phyloP scores from a whole-genome alignment of 257 asterid genomes.

The Nicotiana obtusifolia region DNA sequence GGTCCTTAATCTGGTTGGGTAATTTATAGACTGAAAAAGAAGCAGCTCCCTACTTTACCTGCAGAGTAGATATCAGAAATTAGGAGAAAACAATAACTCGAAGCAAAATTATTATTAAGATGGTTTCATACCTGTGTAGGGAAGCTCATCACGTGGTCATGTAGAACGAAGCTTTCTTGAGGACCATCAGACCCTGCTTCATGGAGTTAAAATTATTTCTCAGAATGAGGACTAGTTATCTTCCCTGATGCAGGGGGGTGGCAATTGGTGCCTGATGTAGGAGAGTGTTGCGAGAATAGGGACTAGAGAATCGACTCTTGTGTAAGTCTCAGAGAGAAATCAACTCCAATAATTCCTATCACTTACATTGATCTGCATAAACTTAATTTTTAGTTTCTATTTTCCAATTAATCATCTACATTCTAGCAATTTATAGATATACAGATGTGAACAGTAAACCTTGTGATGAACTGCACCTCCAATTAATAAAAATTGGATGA shows the following conservation, averaged over 20 bases:
- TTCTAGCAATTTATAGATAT: not conserved
- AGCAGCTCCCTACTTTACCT: not conserved
- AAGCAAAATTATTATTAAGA: not conserved
- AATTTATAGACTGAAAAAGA: not conserved
- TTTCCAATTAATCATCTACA: not conserved
- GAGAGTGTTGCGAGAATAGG: not conserved
- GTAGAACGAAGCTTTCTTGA: not conserved
- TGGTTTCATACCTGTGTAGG: not conserved
- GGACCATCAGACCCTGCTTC: not conserved
- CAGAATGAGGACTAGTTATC: not conserved
- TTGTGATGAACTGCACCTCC: not conserved
- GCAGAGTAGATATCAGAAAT: not conserved
- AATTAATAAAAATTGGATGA: not conserved
- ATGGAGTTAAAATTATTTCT: not conserved
- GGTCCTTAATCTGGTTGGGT: not conserved
- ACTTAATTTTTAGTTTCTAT: not conserved
- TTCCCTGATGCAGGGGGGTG: not conserved
- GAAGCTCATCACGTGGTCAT: not conserved
- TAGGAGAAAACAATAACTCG: not conserved
- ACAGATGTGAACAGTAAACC: not conserved
- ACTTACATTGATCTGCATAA: not conserved
- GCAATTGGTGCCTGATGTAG: not conserved
- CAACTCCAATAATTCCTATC: not conserved
- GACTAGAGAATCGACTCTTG: not conserved
- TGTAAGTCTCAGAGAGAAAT: not conserved